Percentiles rank a stretch among this genome's conserved stretches.
Evolutionary conservation across 306 rosid species (phyloP).

Genomic region (Rosa lucieae): DNA sequence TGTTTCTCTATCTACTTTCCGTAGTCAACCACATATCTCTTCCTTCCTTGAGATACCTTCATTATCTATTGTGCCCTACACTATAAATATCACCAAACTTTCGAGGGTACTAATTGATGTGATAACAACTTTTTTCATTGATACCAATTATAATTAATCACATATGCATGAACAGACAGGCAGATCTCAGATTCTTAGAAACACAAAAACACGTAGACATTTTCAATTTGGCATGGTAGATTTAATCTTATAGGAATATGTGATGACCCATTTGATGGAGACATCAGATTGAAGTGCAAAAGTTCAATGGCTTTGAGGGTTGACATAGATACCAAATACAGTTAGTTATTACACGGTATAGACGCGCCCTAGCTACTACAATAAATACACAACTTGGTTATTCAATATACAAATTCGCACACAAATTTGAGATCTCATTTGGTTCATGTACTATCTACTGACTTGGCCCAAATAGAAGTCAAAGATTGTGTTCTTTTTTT

Average conservation of each 20-base stretch:
- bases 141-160: neutral
- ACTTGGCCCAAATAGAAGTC: no score
- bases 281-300: neutral
- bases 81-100: neutral
- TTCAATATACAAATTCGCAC: neutral
- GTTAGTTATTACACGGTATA: neutral
- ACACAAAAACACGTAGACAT: conserved; percentile 3
- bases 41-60: conserved; percentile 3
- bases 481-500: neutral
- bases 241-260: neutral
- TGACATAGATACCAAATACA: neutral
- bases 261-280: conserved; percentile 10
- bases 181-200: neutral
- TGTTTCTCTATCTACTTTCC: conserved; percentile 3
- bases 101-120: neutral
- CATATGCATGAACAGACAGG: neutral
- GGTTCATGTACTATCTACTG: neutral
- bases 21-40: neutral
- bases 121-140: neutral
- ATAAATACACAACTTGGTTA: neutral
- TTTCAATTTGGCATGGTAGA: neutral
- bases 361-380: neutral
- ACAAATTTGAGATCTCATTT: neutral
- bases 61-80: neutral
- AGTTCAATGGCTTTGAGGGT: neutral